phyloP scores from a whole-genome alignment of 306 rosid species.

The Dryas alaskensis region DNA sequence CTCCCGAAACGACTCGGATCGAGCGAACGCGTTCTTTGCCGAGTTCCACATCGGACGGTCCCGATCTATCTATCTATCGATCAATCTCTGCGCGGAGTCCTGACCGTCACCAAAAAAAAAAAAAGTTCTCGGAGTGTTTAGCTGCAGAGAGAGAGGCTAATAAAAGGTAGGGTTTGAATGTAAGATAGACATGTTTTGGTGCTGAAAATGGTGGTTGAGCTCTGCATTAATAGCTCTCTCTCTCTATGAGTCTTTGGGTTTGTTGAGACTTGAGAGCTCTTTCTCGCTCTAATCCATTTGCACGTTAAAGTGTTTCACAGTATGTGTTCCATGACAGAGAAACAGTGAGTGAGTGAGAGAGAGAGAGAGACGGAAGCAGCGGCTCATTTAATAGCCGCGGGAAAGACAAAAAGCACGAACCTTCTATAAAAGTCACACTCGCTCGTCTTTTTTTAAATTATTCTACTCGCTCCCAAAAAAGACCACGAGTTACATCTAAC shows the following conservation, averaged over 20 bases:
- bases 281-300: slow-evolving; percentile 5
- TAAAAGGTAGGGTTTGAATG: slow-evolving; percentile 11
- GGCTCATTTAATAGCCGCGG: slow-evolving; percentile 22
- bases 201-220: slow-evolving; percentile 60
- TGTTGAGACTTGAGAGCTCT: slow-evolving; percentile 18
- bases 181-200: slow-evolving; percentile 11
- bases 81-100: not conserved
- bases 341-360: not conserved
- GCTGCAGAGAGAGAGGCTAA: not conserved
- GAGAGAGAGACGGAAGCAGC: not conserved
- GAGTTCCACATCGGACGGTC: slow-evolving; percentile 84
- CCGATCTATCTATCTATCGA: not conserved
- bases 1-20: slow-evolving; percentile 60
- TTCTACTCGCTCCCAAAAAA: not conserved
- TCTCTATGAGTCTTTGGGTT: slow-evolving; percentile 15
- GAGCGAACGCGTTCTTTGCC: slow-evolving; percentile 63
- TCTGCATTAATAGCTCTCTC: slow-evolving; percentile 50
- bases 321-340: slow-evolving; percentile 8
- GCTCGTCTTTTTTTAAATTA: not conserved
- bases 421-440: not conserved
- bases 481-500: not conserved
- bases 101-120: too few relatives aligned
- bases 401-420: not conserved
- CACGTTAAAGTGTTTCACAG: slow-evolving; percentile 35
- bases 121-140: too few relatives aligned